phyloP scores from a whole-genome alignment of 352 stramenopile genomes.

The Globisporangium cylindrosporum region DNA sequence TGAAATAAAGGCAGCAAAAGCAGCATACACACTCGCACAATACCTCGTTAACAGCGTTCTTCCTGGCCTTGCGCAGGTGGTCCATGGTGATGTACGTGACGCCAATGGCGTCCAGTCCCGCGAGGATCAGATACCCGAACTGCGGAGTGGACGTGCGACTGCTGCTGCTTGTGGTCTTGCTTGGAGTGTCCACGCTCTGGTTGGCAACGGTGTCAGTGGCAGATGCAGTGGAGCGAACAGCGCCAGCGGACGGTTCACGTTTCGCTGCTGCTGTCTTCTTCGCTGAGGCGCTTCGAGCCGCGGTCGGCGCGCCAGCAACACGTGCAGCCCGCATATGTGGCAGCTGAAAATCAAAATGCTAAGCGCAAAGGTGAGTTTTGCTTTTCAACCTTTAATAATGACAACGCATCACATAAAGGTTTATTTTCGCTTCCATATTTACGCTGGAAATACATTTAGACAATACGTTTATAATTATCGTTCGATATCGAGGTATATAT shows the following conservation, averaged over 20 bases:
- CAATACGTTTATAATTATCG: neutral
- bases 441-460: neutral
- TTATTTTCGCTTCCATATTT: neutral
- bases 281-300: neutral
- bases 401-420: neutral
- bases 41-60: conserved; percentile 33
- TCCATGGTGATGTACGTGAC: conserved; percentile 54
- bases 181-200: neutral
- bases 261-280: neutral
- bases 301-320: neutral
- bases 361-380: neutral
- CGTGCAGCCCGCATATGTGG: conserved; percentile 3
- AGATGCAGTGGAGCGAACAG: neutral
- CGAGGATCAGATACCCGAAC: conserved; percentile 42
- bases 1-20: neutral
- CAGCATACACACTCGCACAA: neutral
- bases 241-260: neutral
- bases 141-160: conserved; percentile 21
- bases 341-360: neutral
- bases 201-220: neutral
- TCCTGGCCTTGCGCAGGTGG: conserved; percentile 62
- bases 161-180: neutral
- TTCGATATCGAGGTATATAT: neutral
- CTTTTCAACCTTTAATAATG: neutral
- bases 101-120: conserved; percentile 41